phyloP scores from a whole-genome alignment of 768 basidiomycete genomes.

The Clathrus columnatus region DNA sequence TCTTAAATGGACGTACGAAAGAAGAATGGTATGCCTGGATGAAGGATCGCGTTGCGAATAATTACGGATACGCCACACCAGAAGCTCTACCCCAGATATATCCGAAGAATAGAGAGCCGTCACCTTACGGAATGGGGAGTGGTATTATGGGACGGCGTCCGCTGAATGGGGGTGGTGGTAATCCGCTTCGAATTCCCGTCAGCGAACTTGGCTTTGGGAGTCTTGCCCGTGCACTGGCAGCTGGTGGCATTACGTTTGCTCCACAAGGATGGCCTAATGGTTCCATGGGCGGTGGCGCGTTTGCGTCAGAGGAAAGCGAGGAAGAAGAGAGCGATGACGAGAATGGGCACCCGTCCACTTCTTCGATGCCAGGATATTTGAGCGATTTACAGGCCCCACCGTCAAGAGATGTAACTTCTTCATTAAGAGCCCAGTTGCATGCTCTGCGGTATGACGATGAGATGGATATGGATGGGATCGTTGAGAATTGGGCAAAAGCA shows the following conservation, averaged over 20 bases:
- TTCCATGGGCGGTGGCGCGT: slow-evolving; percentile 49
- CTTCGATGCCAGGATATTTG: slow-evolving; percentile 24
- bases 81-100: slow-evolving; percentile 68
- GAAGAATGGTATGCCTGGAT: slow-evolving; percentile 93
- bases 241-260: slow-evolving; percentile 60
- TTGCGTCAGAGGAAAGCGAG: slow-evolving; percentile 49
- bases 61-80: slow-evolving; percentile 75
- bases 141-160: background rate
- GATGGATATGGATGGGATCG: slow-evolving; percentile 19
- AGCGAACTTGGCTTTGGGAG: slow-evolving; percentile 30
- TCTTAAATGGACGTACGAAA: slow-evolving; percentile 79
- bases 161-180: slow-evolving; percentile 13
- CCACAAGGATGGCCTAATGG: slow-evolving; percentile 26
- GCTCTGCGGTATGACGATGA: slow-evolving; percentile 39
- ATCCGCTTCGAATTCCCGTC: slow-evolving; percentile 26
- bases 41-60: slow-evolving; percentile 64
- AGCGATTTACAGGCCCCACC: slow-evolving; percentile 31
- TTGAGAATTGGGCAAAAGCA: background rate
- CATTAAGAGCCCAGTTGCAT: slow-evolving; percentile 51
- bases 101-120: slow-evolving; percentile 38
- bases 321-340: slow-evolving; percentile 55
- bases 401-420: slow-evolving; percentile 44
- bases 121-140: background rate
- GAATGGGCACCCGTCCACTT: background rate
- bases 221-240: slow-evolving; percentile 48